Evolutionary conservation across 257 asterid genomes (phyloP).

Genomic region (Solanum microdontum): DNA sequence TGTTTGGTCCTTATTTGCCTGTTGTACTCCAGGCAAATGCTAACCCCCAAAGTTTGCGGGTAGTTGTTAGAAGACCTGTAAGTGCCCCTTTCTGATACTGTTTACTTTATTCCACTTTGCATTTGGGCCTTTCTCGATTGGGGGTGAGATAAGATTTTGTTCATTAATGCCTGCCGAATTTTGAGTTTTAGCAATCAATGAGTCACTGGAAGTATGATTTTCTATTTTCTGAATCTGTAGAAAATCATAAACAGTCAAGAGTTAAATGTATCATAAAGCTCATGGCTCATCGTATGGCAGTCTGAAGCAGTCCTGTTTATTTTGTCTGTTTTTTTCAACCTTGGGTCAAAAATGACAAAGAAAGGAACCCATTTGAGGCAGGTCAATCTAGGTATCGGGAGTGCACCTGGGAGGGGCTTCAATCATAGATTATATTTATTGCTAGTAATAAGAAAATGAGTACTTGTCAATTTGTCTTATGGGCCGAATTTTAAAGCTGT

Average conservation of each 20-base stretch:
- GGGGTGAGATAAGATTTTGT: not conserved
- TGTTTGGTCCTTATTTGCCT: constrained; percentile 47
- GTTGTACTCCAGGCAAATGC: constrained; percentile 17
- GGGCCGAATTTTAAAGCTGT: not conserved
- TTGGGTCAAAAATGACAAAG: not conserved
- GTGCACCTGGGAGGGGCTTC: not conserved
- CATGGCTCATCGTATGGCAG: not conserved
- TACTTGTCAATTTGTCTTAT: not conserved
- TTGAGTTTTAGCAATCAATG: not conserved
- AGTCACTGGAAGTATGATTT: not conserved
- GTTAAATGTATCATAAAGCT: not conserved
- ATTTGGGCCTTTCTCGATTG: not conserved
- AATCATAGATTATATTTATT: not conserved
- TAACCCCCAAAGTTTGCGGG: constrained; percentile 54
- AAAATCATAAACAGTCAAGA: not conserved
- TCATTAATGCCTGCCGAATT: not conserved
- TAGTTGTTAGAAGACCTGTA: constrained; percentile 77
- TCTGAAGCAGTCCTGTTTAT: not conserved
- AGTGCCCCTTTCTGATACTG: constrained; percentile 15
- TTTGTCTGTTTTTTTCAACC: not conserved
- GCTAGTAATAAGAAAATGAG: not conserved
- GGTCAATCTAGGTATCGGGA: not conserved
- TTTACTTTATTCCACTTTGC: not conserved
- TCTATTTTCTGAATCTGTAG: not conserved
- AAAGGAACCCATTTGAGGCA: not conserved